phyloP scores from a whole-genome alignment of 352 stramenopile species.

The Nothophytophthora sp. region DNA sequence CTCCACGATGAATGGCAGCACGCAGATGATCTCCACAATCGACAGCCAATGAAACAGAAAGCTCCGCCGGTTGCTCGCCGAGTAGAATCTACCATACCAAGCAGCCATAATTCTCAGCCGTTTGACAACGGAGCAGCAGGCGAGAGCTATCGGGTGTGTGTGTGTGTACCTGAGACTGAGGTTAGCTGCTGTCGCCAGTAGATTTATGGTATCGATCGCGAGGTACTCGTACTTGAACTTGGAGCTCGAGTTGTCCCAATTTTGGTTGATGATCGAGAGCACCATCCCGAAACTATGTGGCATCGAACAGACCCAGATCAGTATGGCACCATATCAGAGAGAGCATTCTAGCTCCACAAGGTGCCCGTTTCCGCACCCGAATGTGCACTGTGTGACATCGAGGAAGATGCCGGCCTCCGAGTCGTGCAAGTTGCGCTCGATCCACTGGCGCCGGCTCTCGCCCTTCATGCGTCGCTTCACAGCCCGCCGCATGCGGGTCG shows the following conservation, averaged over 20 bases:
- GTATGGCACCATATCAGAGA: background rate
- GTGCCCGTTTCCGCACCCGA: conserved; percentile 31
- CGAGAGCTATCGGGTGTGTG: background rate
- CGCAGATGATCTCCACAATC: conserved; percentile 50
- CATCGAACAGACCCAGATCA: background rate
- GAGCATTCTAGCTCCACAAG: background rate
- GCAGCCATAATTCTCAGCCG: background rate
- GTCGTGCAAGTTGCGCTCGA: conserved; percentile 72
- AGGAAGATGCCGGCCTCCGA: conserved; percentile 54
- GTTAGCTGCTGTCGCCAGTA: conserved; percentile 44
- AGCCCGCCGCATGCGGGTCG: conserved; percentile 26
- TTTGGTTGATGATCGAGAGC: conserved; percentile 60
- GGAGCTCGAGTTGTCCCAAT: conserved; percentile 47
- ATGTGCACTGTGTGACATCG: conserved; percentile 53
- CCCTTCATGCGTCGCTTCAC: conserved; percentile 68
- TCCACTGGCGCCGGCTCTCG: conserved; percentile 68
- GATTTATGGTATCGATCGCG: conserved; percentile 50
- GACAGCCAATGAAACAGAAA: conserved; percentile 69
- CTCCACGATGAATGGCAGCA: conserved; percentile 45
- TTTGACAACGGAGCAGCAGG: background rate
- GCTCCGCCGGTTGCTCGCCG: conserved; percentile 53
- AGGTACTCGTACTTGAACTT: conserved; percentile 31
- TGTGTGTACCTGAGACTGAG: conserved; percentile 42
- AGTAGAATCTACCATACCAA: conserved; percentile 48
- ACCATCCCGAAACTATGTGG: conserved; percentile 49